These are phyloP conservation scores for Cyclotella choctawhatcheeana DNA, from an alignment of 108 stramenopile genomes.

Conservation along the genomic window DNA sequence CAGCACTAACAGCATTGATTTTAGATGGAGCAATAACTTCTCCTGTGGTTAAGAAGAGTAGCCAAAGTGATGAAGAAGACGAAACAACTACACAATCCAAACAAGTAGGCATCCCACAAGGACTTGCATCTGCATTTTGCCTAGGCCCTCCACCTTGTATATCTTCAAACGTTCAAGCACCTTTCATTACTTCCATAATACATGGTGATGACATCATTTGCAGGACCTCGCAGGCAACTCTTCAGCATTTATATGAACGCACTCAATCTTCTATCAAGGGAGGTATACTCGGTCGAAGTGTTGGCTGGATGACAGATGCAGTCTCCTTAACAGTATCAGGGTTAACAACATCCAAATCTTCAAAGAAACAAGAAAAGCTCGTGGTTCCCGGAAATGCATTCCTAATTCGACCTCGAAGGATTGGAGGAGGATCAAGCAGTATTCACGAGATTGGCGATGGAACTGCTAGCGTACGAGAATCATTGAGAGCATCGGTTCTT, in stretches of 20 bases:
- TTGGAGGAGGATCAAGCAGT: slow-evolving; percentile 72
- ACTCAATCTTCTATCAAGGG: slow-evolving; percentile 52
- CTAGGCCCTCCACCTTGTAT: slow-evolving; percentile 83
- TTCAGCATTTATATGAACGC: slow-evolving; percentile 64
- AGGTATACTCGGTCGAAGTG: slow-evolving; percentile 49
- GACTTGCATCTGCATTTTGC: slow-evolving; percentile 66
- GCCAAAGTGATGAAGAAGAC: slow-evolving; percentile 2
- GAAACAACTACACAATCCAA: slow-evolving; percentile 3
- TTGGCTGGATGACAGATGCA: slow-evolving; percentile 80
- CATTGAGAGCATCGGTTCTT: slow-evolving; percentile 74
- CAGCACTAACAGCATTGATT: slow-evolving; percentile 72
- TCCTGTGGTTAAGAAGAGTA: slow-evolving; percentile 31
- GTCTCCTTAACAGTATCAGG: slow-evolving; percentile 74
- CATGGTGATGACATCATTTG: slow-evolving; percentile 86
- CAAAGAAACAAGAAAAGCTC: slow-evolving; percentile 72
- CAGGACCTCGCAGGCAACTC: slow-evolving; percentile 59
- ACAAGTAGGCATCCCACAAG: slow-evolving; percentile 48
- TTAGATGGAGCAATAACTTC: slow-evolving; percentile 75
- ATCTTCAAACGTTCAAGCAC: slow-evolving; percentile 70
- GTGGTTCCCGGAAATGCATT: slow-evolving; percentile 76
- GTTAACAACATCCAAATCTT: slow-evolving; percentile 66
- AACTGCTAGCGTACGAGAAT: slow-evolving; percentile 72
- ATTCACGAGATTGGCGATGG: slow-evolving; percentile 82
- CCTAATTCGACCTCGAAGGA: slow-evolving; percentile 74
- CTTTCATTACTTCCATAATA: slow-evolving; percentile 72